Base-by-base conservation (phyloP, 164 flowering plant species). In the Stephania cephalantha region DNA sequence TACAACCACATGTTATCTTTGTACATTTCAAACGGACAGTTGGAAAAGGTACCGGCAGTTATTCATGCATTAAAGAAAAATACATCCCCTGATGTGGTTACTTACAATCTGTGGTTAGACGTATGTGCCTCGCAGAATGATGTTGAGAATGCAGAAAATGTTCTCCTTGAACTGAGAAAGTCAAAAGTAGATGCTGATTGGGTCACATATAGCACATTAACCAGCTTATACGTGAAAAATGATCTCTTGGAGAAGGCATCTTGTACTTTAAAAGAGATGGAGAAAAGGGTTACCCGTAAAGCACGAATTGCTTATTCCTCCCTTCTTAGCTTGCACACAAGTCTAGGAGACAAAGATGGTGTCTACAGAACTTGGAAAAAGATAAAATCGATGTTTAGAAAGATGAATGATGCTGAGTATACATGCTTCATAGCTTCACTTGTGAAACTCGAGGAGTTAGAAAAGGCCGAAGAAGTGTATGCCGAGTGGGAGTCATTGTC, bases 351-450 rank as follows among this genome's bases (percentile, higher is more conserved):
- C 71, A 91, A 86, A 76, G 87, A 84, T 76, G 93, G 80, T 15
- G 83, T 93, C 30, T 65, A 58, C n/a, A 75, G 85, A 68, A 82
- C 84, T 68, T 92, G 94, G 97, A 86, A 83, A 76, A 89, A 85
- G 79, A 83, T 92, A 80, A 88, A 87, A 69, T 85, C 89, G 22
- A 46, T 50, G 58, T 95, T 86, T 75, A 86, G 80, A 22, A 95
- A 90, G 80, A 78, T 88, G 88, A 90, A 83, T 76, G 98, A 91
- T 86, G 84, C 86, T 0, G 97, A 95, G 77, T 95, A 95, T 70
- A 85, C 77, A 46, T 84, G 91, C 81, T 87, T 93, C 91, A 82
- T 91, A 78, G 76, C 92, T 63, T 90, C 97, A 10, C 85, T 88
- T 74, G 78, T 90, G 77, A 95, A 93, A 81, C 87, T 93, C 31